Conservation (phyloP, 768 basidiomycete genomes). For the Fistulinella prunicolor region DNA sequence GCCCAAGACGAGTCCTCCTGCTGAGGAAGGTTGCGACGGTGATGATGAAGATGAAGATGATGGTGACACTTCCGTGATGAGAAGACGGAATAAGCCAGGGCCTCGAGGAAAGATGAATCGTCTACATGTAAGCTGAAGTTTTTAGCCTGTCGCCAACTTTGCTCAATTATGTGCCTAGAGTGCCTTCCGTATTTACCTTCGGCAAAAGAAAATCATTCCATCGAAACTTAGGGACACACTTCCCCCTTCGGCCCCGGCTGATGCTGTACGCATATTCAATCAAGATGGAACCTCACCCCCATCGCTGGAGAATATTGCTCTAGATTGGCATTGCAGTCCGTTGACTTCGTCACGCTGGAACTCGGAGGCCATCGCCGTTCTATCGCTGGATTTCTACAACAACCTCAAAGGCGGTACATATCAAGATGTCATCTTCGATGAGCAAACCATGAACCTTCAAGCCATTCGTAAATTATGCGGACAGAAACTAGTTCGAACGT, state of each 20-base stretch:
- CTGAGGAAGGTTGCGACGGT: too few species aligned
- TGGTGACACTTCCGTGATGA: too few species aligned
- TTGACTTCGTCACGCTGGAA: neutral
- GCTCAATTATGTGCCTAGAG: too few species aligned
- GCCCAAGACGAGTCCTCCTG: too few species aligned
- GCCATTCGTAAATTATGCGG: neutral
- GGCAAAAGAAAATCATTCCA: too few species aligned
- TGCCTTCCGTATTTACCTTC: too few species aligned
- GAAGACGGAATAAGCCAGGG: too few species aligned
- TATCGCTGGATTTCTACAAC: neutral
- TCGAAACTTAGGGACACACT: too few species aligned
- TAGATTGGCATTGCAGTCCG: neutral
- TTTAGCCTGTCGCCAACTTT: too few species aligned
- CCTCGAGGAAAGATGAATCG: too few species aligned
- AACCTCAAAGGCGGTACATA: neutral
- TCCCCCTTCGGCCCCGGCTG: neutral
- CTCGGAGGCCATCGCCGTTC: neutral
- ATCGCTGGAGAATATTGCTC: neutral
- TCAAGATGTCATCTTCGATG: neutral
- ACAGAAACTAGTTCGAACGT: neutral
- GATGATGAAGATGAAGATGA: too few species aligned
- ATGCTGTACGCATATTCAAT: neutral
- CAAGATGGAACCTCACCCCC: neutral
- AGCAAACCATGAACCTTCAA: neutral
- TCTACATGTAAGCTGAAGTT: too few species aligned